Percentiles rank a stretch among this genome's conserved stretches.
Conservation (phyloP, 306 rosid species). For the Malus orientalis region DNA sequence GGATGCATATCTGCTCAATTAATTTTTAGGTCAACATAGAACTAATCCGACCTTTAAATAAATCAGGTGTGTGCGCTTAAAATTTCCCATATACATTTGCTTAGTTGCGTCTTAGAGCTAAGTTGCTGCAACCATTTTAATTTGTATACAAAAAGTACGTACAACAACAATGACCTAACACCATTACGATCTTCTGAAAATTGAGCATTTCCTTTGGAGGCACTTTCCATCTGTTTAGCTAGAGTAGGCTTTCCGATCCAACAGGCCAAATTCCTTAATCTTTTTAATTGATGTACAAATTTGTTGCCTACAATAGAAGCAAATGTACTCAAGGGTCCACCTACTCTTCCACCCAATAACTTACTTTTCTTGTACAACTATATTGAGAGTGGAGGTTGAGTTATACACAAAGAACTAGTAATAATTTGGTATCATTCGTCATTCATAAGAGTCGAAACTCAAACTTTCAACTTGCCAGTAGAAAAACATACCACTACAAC, state of each 20-base stretch:
- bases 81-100: neutral
- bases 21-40: neutral
- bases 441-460: too few relatives aligned
- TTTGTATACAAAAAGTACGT: neutral
- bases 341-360: slow-evolving; percentile 11
- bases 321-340: slow-evolving; percentile 18
- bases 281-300: neutral
- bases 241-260: neutral
- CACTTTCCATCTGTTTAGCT: neutral
- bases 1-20: neutral
- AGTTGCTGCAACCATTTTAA: neutral
- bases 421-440: too few relatives aligned
- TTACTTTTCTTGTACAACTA: neutral
- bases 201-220: neutral
- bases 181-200: neutral
- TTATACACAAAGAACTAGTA: too few relatives aligned
- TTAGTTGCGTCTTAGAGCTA: neutral
- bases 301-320: slow-evolving; percentile 33
- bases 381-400: too few relatives aligned
- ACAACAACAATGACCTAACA: neutral
- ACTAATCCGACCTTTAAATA: neutral
- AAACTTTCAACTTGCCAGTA: too few relatives aligned
- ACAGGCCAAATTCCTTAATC: neutral
- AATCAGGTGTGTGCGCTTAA: neutral
- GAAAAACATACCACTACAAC: rapidly evolving